A percentile compares a stretch with the other conserved stretches of the same genome.
phyloP scores from a whole-genome alignment of 2,329 filamentous ascomycete genomes.

The Talaromyces sp. region DNA sequence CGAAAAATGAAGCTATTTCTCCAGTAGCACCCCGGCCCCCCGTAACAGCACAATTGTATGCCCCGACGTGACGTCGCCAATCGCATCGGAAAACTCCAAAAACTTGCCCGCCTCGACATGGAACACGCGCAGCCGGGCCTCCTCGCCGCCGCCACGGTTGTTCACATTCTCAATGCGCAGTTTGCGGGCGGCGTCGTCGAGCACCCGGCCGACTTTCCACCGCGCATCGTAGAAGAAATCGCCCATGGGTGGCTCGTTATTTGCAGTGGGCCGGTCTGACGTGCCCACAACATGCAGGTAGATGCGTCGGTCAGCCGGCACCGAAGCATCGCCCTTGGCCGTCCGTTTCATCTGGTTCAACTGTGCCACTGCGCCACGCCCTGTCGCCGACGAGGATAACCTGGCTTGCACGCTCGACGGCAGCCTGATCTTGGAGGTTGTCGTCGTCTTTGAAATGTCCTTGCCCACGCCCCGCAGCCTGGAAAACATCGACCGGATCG shows the following conservation, averaged over 20 bases:
- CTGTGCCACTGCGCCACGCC: constrained; percentile 59
- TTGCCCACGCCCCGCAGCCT: constrained; percentile 76
- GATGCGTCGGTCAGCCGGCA: constrained; percentile 76
- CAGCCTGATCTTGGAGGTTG: constrained; percentile 38
- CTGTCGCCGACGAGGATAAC: constrained; percentile 47
- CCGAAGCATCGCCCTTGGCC: constrained; percentile 83
- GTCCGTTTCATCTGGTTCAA: constrained; percentile 76
- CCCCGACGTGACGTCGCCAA: constrained; percentile 67
- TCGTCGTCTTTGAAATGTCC: constrained; percentile 53
- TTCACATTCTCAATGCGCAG: constrained; percentile 44
- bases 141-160: constrained; percentile 44
- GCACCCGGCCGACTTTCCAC: constrained; percentile 76
- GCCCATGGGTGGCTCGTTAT: constrained; percentile 68
- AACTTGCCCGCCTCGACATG: constrained; percentile 87
- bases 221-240: constrained; percentile 77
- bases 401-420: constrained; percentile 18
- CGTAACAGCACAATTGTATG: constrained; percentile 87
- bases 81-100: constrained; percentile 81
- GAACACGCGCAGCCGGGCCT: constrained; percentile 78
- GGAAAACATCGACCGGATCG: constrained; percentile 69
- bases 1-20: background rate
- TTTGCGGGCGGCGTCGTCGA: constrained; percentile 42
- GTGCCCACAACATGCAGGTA: constrained; percentile 90
- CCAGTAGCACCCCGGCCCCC: constrained; percentile 68
- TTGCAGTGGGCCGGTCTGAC: constrained; percentile 71